phyloP scores from a whole-genome alignment of 2,329 filamentous ascomycete genomes.

The Endoconidiophora laricicola region DNA sequence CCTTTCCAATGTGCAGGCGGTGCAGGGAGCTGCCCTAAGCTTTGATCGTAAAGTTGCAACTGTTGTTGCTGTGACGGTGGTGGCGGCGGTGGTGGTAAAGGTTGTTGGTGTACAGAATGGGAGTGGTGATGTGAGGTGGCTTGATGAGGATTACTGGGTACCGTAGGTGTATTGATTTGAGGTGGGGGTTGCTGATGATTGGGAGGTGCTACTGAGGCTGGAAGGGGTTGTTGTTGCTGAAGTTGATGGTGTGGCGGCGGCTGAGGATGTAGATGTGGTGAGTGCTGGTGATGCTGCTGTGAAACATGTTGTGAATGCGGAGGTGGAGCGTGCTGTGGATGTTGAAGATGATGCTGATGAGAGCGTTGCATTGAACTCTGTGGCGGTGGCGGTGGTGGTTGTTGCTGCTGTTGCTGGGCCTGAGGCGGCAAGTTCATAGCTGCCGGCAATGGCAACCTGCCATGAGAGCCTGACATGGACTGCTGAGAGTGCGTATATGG shows the following conservation, averaged over 20 bases:
- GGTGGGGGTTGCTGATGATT: slow-evolving; percentile 19
- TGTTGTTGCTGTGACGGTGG: slow-evolving; percentile 14
- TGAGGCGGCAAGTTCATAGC: slow-evolving; percentile 43
- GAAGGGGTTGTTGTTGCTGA: slow-evolving; percentile 17
- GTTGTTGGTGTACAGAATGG: not conserved
- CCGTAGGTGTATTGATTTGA: slow-evolving; percentile 1
- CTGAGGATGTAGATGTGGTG: slow-evolving; percentile 10
- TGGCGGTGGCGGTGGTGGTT: slow-evolving; percentile 14
- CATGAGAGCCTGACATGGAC: slow-evolving; percentile 53
- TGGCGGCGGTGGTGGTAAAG: not conserved
- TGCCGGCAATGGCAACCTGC: slow-evolving; percentile 51
- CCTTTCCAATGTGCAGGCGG: slow-evolving; percentile 50
- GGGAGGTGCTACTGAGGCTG: slow-evolving; percentile 17
- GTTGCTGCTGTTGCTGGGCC: slow-evolving; percentile 18
- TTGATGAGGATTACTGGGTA: not conserved
- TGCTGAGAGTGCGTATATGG: slow-evolving; percentile 27
- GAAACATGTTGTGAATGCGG: not conserved
- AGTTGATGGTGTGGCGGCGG: slow-evolving; percentile 13
- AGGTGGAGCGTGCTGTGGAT: slow-evolving; percentile 8
- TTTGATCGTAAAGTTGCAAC: slow-evolving; percentile 14
- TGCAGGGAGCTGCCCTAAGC: slow-evolving; percentile 39
- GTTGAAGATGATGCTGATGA: slow-evolving; percentile 10
- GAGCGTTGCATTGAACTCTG: slow-evolving; percentile 16
- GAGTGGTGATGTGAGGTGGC: not conserved
- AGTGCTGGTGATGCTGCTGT: slow-evolving; percentile 9